Conservation (phyloP, 1,284 basidiomycete genomes). For the Sparassis latifolia region DNA sequence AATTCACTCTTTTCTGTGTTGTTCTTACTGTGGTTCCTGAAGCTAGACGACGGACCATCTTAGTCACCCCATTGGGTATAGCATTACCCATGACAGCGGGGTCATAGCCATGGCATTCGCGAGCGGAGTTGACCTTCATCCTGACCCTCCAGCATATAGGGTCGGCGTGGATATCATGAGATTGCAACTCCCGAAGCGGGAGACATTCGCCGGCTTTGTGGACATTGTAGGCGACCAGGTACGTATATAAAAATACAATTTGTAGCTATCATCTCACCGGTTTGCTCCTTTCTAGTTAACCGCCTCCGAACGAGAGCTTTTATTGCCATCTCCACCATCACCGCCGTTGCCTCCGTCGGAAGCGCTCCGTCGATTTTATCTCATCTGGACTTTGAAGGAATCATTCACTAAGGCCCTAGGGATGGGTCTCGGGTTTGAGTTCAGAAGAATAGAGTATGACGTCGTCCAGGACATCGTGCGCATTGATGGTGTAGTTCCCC, state of each 20-base stretch:
- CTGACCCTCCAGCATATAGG: slow-evolving; percentile 48
- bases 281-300: slow-evolving; percentile 41
- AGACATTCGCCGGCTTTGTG: slow-evolving; percentile 53
- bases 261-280: no score
- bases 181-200: slow-evolving; percentile 50
- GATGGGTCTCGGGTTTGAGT: slow-evolving; percentile 75
- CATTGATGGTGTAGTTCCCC: slow-evolving; percentile 49
- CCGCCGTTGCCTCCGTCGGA: slow-evolving; percentile 32
- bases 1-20: no score
- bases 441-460: slow-evolving; percentile 66
- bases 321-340: slow-evolving; percentile 27
- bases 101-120: slow-evolving; percentile 64
- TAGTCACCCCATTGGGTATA: slow-evolving; percentile 58
- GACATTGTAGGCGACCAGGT: slow-evolving; percentile 65
- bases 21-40: not conserved
- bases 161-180: slow-evolving; percentile 80
- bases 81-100: slow-evolving; percentile 74
- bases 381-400: slow-evolving; percentile 84
- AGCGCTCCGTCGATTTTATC: slow-evolving; percentile 55
- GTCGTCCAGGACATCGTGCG: slow-evolving; percentile 40
- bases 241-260: slow-evolving; percentile 2
- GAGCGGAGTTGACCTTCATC: slow-evolving; percentile 33
- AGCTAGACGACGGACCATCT: slow-evolving; percentile 37
- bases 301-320: slow-evolving; percentile 37
- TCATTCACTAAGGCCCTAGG: slow-evolving; percentile 83